Base-by-base conservation (phyloP, 768 basidiomycete genomes). In the Trametes cingulata region DNA sequence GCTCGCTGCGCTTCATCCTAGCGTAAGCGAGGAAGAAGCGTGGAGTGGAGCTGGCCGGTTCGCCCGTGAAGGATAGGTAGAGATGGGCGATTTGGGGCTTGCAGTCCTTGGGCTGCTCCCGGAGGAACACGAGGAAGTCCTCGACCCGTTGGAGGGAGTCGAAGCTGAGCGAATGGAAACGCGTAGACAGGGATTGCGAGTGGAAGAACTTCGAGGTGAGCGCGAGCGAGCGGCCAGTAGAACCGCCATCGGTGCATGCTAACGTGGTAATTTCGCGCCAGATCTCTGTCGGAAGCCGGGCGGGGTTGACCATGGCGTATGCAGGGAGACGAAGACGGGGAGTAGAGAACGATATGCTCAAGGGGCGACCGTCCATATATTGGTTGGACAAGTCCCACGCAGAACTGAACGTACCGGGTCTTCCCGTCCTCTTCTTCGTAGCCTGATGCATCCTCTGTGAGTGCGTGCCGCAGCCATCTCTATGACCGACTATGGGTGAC, bases 181-280 rank as follows among this genome's bases (percentile, higher is more conserved):
- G 56, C 8, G 39, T 7, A 10, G 48, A 43, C 20, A 51, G 40
- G 1, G 56, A 50, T 25, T 58, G 48, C 12, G 39, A 14, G 22
- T 50, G 37, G 37, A 58, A 50, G 48, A 58, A 58, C 15, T 29
- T 58, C 19, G 39, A 50, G 25, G 56, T 43, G 40, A 51, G 56
- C 6, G 46, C 56, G n/a, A 50, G 56, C 12, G 56, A 58, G 15
- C 19, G 42, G n/a, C 56, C 56, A 13, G 56, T 58, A n/a, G 8
- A 43, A 17, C 56, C 56, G 7, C 56, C 56, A 19, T 58, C 56
- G 2, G 37, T 40, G 17, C 52, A 53, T 17, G 52, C 52, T 10
- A 29, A 9, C 12, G 39, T 14, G 9, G 29, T n/a, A 2, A 53
- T 43, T 17, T 27, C 40, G n/a, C 27, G 40, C 52, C 52, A 54